These are phyloP conservation scores for Quillaja saponaria DNA, from an alignment of 306 rosid species.

Conservation along the genomic window DNA sequence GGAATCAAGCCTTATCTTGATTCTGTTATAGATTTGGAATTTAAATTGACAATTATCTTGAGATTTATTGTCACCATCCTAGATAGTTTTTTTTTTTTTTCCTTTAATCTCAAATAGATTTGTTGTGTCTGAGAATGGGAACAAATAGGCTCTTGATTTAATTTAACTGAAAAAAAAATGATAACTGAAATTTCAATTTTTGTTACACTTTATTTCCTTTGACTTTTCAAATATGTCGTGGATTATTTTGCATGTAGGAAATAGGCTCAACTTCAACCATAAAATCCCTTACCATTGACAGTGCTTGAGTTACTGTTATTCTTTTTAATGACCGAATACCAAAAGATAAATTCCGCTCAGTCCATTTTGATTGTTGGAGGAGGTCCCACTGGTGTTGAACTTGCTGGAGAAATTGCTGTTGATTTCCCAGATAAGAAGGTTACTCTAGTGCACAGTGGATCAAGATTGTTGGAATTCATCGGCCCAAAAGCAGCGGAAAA, in stretches of 20 bases:
- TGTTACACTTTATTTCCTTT: not conserved
- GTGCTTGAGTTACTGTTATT: slow-evolving; percentile 17
- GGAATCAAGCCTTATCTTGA: no score
- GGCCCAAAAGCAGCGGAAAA: slow-evolving; percentile 67
- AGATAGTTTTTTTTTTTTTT: not conserved
- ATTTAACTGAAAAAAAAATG: no score
- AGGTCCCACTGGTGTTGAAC: slow-evolving; percentile 90
- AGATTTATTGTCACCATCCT: not conserved
- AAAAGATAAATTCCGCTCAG: slow-evolving; percentile 57
- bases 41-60: no score
- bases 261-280: slow-evolving; percentile 8
- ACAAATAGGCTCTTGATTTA: no score
- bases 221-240: slow-evolving; percentile 12
- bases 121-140: no score
- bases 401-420: slow-evolving; percentile 76
- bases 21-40: no score
- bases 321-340: slow-evolving; percentile 51
- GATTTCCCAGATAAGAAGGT: slow-evolving; percentile 67
- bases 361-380: slow-evolving; percentile 87
- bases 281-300: slow-evolving; percentile 17
- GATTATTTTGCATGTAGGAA: slow-evolving; percentile 15
- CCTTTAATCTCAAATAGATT: no score
- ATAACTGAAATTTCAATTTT: no score
- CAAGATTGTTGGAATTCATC: slow-evolving; percentile 71
- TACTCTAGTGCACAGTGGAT: slow-evolving; percentile 65